Conservation (phyloP, 1,139 yeast species). For the Blastobotrys persicus region DNA sequence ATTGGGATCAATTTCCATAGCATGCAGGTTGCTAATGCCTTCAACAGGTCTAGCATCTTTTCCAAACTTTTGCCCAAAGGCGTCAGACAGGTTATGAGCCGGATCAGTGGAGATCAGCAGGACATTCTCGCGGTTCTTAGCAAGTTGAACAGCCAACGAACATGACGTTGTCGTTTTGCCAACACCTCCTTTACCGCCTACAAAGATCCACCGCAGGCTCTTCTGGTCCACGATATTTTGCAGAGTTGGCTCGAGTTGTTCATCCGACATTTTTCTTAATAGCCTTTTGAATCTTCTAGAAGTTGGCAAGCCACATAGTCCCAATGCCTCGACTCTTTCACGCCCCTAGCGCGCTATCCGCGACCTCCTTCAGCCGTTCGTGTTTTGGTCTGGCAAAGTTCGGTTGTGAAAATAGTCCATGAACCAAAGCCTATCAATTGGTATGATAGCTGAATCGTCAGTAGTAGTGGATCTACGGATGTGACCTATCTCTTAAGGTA, state of each 20-base stretch:
- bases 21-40: conserved; percentile 80
- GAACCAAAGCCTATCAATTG: no score
- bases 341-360: not conserved
- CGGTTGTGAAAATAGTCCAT: no score
- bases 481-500: no score
- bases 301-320: not conserved
- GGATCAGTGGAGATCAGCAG: conserved; percentile 95
- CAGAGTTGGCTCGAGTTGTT: conserved; percentile 40
- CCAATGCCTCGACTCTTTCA: not conserved
- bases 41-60: conserved; percentile 94
- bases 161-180: conserved; percentile 98
- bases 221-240: conserved; percentile 42
- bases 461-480: no score
- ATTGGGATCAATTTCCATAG: conserved; percentile 98
- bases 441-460: no score
- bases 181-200: conserved; percentile 99
- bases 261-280: conserved; percentile 16
- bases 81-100: conserved; percentile 95
- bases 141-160: conserved; percentile 86
- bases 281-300: not conserved
- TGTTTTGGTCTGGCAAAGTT: no score
- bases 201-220: conserved; percentile 90
- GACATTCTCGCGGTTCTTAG: conserved; percentile 77
- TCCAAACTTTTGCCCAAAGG: conserved; percentile 96
- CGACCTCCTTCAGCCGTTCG: not conserved